Evolutionary conservation across 2,329 filamentous ascomycete genomes (phyloP), one percentile per base, ranked within the genome.

Genomic region (Gnomoniopsis smithogilvyi): DNA sequence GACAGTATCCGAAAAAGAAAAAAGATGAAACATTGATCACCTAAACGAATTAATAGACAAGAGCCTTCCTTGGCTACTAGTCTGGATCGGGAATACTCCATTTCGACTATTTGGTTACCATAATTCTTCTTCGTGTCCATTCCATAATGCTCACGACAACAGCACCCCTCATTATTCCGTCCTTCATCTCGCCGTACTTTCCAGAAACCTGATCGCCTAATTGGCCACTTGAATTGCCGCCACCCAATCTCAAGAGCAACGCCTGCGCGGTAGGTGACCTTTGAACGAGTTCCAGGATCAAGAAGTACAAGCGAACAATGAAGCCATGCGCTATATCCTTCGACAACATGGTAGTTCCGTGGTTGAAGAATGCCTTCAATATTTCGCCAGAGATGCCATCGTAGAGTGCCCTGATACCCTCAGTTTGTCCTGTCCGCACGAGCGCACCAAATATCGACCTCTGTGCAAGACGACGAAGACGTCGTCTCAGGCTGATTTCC

Each of bases 281-380:
- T 54, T 72, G 72, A 30, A 80, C 63, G 3, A 78, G 63, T 24
- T 76, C 76, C n/a, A 89, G 73, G 2, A 89, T 68, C 7, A 86
- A 68, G 64, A 91, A 89, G 73, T 94, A 96, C 4, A 88, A 67
- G 63, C 84, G 84, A 60, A 96, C 83, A 58, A 96, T 84, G 17
- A 87, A 72, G 30, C 83, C 79, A 70, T 96, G 90, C 10, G 95
- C 83, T 6, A 83, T 76, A 58, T 94, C 90, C 73, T 96, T 96
- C 60, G 90, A 85, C 56, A 94, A 76, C 90, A 96, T 96, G 1
- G 92, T 94, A 54, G 92, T 82, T 0, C 92, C 92, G 67, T 96
- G 92, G 22, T 86, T 87, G 67, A 96, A 87, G 74, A 96, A 96
- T 0, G 90, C 89, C 67, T 92, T 93, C 10, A 93, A 73, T 3